Evolutionary conservation across 108 stramenopile genomes (phyloP).

Genomic region (Discostella pseudostelligera): DNA sequence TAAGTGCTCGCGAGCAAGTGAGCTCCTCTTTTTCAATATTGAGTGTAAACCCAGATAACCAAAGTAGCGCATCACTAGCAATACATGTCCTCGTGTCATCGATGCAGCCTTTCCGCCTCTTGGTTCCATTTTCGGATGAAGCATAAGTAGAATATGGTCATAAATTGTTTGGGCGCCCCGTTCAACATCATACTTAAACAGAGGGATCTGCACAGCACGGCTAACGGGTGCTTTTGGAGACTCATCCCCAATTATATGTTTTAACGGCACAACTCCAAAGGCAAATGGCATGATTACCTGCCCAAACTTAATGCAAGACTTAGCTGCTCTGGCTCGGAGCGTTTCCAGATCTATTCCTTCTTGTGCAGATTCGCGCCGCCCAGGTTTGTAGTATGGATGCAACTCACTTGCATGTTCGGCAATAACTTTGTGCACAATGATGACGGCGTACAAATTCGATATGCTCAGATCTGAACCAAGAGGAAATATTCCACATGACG

Average conservation of each 20-base stretch:
- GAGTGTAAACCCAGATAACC: slow-evolving; percentile 85
- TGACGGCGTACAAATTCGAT: slow-evolving; percentile 76
- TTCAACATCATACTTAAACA: slow-evolving; percentile 74
- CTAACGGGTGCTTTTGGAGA: slow-evolving; percentile 65
- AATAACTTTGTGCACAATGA: slow-evolving; percentile 79
- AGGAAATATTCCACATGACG: slow-evolving; percentile 85
- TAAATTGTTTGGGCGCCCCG: slow-evolving; percentile 71
- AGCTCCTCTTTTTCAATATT: slow-evolving; percentile 68
- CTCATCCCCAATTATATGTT: slow-evolving; percentile 80
- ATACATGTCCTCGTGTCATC: slow-evolving; percentile 80
- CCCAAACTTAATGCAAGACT: slow-evolving; percentile 55
- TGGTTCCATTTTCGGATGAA: slow-evolving; percentile 63
- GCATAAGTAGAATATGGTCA: slow-evolving; percentile 86
- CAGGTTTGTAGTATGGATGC: slow-evolving; percentile 54
- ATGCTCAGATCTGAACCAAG: slow-evolving; percentile 72
- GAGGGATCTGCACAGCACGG: slow-evolving; percentile 82
- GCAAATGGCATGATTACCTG: slow-evolving; percentile 78
- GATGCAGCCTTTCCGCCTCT: slow-evolving; percentile 61
- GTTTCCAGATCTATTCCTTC: slow-evolving; percentile 52
- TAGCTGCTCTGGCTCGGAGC: slow-evolving; percentile 65
- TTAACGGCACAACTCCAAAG: slow-evolving; percentile 84
- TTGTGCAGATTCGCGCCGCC: slow-evolving; percentile 34
- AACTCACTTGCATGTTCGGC: slow-evolving; percentile 56
- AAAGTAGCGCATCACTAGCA: slow-evolving; percentile 87
- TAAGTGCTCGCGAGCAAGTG: slow-evolving; percentile 73